Base-by-base conservation (phyloP, 768 basidiomycete species). In the Rhizopogon salebrosus region DNA sequence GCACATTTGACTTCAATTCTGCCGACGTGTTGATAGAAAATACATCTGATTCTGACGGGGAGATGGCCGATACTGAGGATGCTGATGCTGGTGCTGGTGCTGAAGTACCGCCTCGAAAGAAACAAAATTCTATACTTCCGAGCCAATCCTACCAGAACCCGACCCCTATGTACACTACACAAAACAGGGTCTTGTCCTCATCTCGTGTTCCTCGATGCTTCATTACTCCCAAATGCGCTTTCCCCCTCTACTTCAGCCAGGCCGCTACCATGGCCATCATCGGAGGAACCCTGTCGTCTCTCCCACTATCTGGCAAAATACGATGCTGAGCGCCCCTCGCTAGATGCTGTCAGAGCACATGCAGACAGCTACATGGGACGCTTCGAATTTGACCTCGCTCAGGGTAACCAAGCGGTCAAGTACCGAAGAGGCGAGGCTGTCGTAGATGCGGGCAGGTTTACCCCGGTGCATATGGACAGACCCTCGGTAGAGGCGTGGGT, bases 371-470 rank as follows among this genome's bases (percentile, higher is more conserved):
- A 80, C 22, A 84, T 95, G 67, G 83, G 78, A 31, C 72, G 82
- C 24, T 93, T 83, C 73, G 92, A 95, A 62, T 83, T 84, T 64
- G 60, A 67, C 46, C 45, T 60, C 9, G 79, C 80, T 26, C 82
- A 80, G 67, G 70, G 71, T 11, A 83, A 76, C 63, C 81, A 79
- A 57, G 77, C 79, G 63, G 80, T 82, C 23, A 76, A 81, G 64
- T 90, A 87, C 63, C 78, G 73, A 59, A 90, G 90, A 64, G 90
- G 90, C 18, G 92, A 92, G 62, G 92, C 89, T 6, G 76, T 95
- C 52, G 89, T 95, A 38, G 94, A 98, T 65, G 92, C 89, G 54
- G 94, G 97, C 56, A 94, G 94, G 2, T 98, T 95, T 66, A 95
- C 92, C 9, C 80, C 97, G 94, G 94, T 11, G 86, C 87, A 20